phyloP scores from a whole-genome alignment of 305 asterid genomes.

The Rubia balearica region DNA sequence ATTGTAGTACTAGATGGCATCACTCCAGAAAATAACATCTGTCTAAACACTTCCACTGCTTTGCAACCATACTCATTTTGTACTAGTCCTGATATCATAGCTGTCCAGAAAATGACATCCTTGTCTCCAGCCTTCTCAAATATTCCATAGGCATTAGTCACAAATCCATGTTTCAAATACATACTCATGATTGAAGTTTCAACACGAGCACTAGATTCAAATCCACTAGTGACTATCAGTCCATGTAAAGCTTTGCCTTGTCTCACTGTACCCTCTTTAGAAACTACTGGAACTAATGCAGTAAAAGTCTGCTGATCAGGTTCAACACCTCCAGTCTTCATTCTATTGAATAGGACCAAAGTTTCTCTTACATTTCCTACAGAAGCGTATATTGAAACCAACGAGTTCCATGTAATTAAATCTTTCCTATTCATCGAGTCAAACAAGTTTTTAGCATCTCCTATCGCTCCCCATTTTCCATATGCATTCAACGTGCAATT shows the following conservation, averaged over 20 bases:
- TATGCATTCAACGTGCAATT: slow-evolving; percentile 63
- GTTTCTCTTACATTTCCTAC: slow-evolving; percentile 36
- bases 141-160: slow-evolving; percentile 40
- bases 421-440: slow-evolving; percentile 45
- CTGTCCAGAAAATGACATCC: slow-evolving; percentile 62
- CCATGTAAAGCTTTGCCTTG: slow-evolving; percentile 60
- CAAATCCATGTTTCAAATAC: slow-evolving; percentile 47
- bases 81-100: slow-evolving; percentile 74
- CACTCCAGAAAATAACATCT: slow-evolving; percentile 46
- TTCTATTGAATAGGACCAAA: slow-evolving; percentile 34
- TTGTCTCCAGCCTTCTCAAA: slow-evolving; percentile 43
- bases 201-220: slow-evolving; percentile 40
- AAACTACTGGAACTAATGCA: slow-evolving; percentile 48
- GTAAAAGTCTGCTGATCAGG: slow-evolving; percentile 71
- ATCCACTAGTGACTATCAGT: slow-evolving; percentile 42
- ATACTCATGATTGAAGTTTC: slow-evolving; percentile 53
- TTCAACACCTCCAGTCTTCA: slow-evolving; percentile 39
- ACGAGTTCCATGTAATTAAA: slow-evolving; percentile 72
- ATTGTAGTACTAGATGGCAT: slow-evolving; percentile 50
- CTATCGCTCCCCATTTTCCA: slow-evolving; percentile 59
- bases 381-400: slow-evolving; percentile 50
- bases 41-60: slow-evolving; percentile 46
- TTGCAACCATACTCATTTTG: slow-evolving; percentile 53
- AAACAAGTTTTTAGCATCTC: slow-evolving; percentile 52
- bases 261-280: slow-evolving; percentile 41